A percentile compares a stretch with the other conserved stretches of the same genome.
Conservation (phyloP, 129 eudicot genomes). For the Flaveria sonorensis region DNA sequence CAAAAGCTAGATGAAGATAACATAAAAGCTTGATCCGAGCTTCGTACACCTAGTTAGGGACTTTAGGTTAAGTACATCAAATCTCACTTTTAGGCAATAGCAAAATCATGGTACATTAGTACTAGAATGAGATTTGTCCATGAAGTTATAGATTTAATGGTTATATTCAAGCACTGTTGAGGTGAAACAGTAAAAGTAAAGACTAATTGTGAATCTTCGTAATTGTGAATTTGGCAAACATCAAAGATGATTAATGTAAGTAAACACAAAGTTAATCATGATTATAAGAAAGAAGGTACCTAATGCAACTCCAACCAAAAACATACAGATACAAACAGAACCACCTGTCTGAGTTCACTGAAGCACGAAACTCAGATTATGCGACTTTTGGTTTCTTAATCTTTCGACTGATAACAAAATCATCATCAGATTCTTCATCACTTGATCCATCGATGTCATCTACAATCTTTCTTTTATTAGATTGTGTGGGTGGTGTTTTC, state of each 20-base stretch:
- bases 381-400: slow-evolving; percentile 56
- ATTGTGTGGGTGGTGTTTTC: slow-evolving; percentile 54
- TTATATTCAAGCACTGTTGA: too few species aligned
- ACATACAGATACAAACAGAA: slow-evolving; percentile 7
- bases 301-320: not conserved
- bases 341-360: not conserved
- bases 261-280: not conserved
- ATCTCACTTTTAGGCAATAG: too few species aligned
- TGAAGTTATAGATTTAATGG: too few species aligned
- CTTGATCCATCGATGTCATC: slow-evolving; percentile 33
- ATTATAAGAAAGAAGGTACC: not conserved
- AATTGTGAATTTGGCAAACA: not conserved
- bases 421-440: slow-evolving; percentile 62
- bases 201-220: too few species aligned
- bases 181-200: too few species aligned
- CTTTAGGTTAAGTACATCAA: too few species aligned
- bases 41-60: too few species aligned
- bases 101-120: too few species aligned
- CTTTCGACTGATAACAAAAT: slow-evolving; percentile 43
- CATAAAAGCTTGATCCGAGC: too few species aligned
- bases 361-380: slow-evolving; percentile 19
- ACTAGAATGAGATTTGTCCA: too few species aligned
- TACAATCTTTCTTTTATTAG: slow-evolving; percentile 54
- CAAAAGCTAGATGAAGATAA: too few species aligned
- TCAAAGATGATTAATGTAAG: not conserved